phyloP scores from a whole-genome alignment of 495 filamentous ascomycete species.

The Cercophora scortea region DNA sequence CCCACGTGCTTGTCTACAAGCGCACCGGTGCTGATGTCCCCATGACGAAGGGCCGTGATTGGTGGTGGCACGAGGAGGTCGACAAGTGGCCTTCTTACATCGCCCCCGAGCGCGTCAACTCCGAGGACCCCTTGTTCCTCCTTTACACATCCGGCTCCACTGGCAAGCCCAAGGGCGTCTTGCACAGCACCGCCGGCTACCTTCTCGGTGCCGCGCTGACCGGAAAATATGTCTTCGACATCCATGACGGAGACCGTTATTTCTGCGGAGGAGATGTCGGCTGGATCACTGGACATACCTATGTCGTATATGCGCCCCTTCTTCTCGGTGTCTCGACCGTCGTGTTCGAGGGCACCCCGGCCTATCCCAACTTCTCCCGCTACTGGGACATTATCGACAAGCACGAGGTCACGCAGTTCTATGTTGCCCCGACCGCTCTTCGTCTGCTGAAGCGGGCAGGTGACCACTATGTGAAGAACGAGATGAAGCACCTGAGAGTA shows the following conservation, averaged over 20 bases:
- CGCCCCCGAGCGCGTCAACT: conserved; percentile 75
- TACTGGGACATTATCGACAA: conserved; percentile 99
- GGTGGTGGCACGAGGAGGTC: conserved; percentile 98
- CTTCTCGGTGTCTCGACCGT: conserved; percentile 89
- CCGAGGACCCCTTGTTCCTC: conserved; percentile 94
- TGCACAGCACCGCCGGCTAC: conserved; percentile 96
- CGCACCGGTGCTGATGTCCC: conserved; percentile 91
- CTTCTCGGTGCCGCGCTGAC: conserved; percentile 86
- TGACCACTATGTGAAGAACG: conserved; percentile 77
- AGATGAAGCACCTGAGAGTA: conserved; percentile 84
- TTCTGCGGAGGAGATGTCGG: conserved; percentile 98
- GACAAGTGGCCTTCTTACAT: conserved; percentile 92
- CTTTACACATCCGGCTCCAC: conserved; percentile 98
- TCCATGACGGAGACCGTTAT: conserved; percentile 86
- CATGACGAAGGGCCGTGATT: conserved; percentile 80
- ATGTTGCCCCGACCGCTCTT: conserved; percentile 92
- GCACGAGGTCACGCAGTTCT: conserved; percentile 95
- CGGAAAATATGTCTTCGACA: conserved; percentile 98
- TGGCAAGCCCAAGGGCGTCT: conserved; percentile 96
- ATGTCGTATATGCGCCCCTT: conserved; percentile 94
- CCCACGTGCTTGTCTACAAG: conserved; percentile 82
- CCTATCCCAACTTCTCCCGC: conserved; percentile 93
- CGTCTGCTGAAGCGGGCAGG: conserved; percentile 91
- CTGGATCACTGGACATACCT: conserved; percentile 99
- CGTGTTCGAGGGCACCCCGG: conserved; percentile 98